These are phyloP conservation scores for Boletellus sp. DNA, from an alignment of 768 basidiomycete species.

Conservation along the genomic window DNA sequence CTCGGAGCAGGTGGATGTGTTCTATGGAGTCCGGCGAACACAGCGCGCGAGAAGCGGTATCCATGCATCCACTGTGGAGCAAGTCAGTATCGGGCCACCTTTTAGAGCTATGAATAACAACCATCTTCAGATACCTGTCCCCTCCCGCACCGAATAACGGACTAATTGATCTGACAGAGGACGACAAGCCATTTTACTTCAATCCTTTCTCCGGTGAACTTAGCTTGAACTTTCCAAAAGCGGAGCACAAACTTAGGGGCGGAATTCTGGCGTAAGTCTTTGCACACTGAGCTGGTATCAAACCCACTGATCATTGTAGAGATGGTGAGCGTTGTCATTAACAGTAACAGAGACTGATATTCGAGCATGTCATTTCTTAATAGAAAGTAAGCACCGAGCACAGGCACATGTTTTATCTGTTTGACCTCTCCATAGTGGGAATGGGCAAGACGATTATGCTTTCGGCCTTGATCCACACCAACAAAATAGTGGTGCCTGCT, in stretches of 20 bases:
- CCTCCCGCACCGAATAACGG: slow-evolving; percentile 55
- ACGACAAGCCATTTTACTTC: slow-evolving; percentile 81
- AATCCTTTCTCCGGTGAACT: slow-evolving; percentile 91
- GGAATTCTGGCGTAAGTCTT: slow-evolving; percentile 83
- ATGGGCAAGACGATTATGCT: slow-evolving; percentile 96
- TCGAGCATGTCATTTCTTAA: not conserved
- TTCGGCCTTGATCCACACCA: slow-evolving; percentile 83
- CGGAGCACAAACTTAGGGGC: slow-evolving; percentile 71
- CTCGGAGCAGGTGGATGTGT: slow-evolving; percentile 77
- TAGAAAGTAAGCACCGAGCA: slow-evolving; percentile 46
- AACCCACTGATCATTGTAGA: slow-evolving; percentile 20
- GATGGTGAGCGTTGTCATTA: slow-evolving; percentile 30
- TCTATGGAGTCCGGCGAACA: slow-evolving; percentile 74
- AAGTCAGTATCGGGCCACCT: slow-evolving; percentile 50
- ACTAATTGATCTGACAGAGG: slow-evolving; percentile 75
- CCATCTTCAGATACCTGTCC: slow-evolving; percentile 61
- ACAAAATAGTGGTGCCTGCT: slow-evolving; percentile 46
- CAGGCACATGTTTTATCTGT: slow-evolving; percentile 1
- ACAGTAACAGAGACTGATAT: slow-evolving; percentile 2
- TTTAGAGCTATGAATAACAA: not conserved
- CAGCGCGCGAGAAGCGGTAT: slow-evolving; percentile 63
- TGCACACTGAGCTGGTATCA: not conserved
- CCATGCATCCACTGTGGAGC: slow-evolving; percentile 94
- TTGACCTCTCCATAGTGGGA: slow-evolving; percentile 58
- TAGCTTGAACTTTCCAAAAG: slow-evolving; percentile 78